Evolutionary conservation across 2,329 filamentous ascomycete species (phyloP), one percentile per base, ranked within the genome.

Genomic region (Dendryphion nanum): DNA sequence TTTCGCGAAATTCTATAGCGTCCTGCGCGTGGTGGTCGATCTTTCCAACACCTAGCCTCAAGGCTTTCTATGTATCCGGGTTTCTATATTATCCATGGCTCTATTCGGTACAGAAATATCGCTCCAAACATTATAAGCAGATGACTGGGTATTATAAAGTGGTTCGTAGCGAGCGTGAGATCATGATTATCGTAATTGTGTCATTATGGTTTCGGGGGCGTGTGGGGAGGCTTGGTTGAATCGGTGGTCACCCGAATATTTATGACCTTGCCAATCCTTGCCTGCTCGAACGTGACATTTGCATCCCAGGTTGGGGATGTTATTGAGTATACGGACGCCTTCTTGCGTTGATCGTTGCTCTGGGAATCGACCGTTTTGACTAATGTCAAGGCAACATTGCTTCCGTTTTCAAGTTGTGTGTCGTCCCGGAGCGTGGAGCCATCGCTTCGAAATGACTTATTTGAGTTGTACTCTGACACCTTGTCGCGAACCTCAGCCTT

Each of bases 401-500:
- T 32, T 15, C 47, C 35, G 8, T 35, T 34, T 24, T 24, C 23
- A 23, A 30, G 18, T 24, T 38, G 7, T 18, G 30, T 42, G 6
- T 38, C 33, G n/a, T 42, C 30, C 19, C 30, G 15, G 21, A 4
- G 12, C 4, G 32, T 18, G 13, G 32, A 24, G n/a, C 16, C 13
- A 5, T 18, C 18, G 18, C 26, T 37, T 33, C 38, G 35, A 26
- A 10, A 10, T 26, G 33, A 38, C 5, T 42, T 38, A 26, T 26
- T 26, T 26, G 33, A 38, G 6, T 42, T 38, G 33, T 42, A 38
- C 10, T 36, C 30, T 3, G 48, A 45, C 7, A 57, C 42, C 28
- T 45, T 55, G 6, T 44, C 42, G 1, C 47, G 52, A 7, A 58
- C 47, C 7, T 50, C 48, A 4, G 41, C 38, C 6, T 42, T 51